Evolutionary conservation across 257 asterid genomes (phyloP).

Genomic region (Plectranthus barbatus): DNA sequence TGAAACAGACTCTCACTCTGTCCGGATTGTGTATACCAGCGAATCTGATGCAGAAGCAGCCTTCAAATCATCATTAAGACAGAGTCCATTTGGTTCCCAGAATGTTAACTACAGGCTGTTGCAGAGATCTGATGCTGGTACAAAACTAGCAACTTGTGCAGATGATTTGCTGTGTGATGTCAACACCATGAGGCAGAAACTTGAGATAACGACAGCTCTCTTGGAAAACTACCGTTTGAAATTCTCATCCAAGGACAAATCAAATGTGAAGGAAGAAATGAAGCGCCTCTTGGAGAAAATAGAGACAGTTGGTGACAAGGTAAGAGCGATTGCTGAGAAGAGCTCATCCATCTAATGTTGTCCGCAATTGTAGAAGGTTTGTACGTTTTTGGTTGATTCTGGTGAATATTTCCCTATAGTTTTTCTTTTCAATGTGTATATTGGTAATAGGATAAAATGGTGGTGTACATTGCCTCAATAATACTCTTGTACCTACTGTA

Average conservation of each 20-base stretch:
- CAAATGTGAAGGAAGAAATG: conserved; percentile 26
- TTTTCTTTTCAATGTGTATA: not conserved
- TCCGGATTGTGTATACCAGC: conserved; percentile 28
- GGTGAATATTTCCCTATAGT: not conserved
- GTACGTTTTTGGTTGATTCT: not conserved
- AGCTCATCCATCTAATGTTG: not conserved
- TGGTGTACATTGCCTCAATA: not conserved
- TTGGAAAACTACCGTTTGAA: conserved; percentile 16
- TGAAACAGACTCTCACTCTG: conserved; percentile 22
- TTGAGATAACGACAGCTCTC: conserved; percentile 20
- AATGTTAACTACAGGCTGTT: conserved; percentile 29
- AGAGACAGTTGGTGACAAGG: conserved; percentile 24
- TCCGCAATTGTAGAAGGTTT: not conserved
- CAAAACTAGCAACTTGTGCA: no score
- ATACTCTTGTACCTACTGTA: not conserved
- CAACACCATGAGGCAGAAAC: conserved; percentile 4
- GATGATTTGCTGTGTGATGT: conserved; percentile 26
- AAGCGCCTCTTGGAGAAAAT: conserved; percentile 21
- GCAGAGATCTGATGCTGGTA: no score
- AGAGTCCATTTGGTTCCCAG: conserved; percentile 35
- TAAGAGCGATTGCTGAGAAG: conserved; percentile 28
- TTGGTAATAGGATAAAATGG: conserved; percentile 7
- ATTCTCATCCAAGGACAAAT: conserved; percentile 20
- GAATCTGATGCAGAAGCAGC: conserved; percentile 51
- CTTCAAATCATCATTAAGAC: conserved; percentile 26